These are phyloP conservation scores for Casuarina cunninghamiana DNA, from an alignment of 306 rosid species.

Conservation along the genomic window DNA sequence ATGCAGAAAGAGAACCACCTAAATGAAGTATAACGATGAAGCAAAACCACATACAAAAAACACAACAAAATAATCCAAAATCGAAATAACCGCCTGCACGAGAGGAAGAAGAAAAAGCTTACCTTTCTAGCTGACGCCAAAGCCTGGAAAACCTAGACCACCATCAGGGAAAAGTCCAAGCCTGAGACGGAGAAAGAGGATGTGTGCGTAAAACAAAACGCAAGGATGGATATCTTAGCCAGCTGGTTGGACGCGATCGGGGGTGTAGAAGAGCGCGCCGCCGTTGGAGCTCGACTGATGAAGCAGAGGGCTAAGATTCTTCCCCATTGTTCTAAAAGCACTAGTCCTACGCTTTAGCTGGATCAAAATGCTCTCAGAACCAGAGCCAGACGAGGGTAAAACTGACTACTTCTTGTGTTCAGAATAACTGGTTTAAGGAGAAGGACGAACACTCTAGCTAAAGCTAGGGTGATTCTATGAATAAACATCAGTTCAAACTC, in stretches of 20 bases:
- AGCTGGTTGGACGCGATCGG: slow-evolving; percentile 14
- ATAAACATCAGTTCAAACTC: too few species aligned
- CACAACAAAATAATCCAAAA: too few species aligned
- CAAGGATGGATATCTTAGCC: slow-evolving; percentile 6
- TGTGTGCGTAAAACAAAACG: background rate
- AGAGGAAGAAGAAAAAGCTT: too few species aligned
- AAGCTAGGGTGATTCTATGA: background rate
- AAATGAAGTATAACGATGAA: background rate
- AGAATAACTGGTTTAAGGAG: background rate
- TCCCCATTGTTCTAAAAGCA: background rate
- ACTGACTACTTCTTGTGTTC: background rate
- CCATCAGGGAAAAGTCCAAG: background rate
- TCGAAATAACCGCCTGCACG: too few species aligned
- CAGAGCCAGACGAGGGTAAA: background rate
- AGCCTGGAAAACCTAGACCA: background rate
- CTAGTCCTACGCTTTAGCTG: background rate
- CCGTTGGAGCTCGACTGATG: background rate
- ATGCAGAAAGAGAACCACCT: background rate
- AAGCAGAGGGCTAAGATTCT: too few species aligned
- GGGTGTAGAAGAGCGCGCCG: background rate
- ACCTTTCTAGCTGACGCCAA: slow-evolving; percentile 11
- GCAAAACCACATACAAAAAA: background rate
- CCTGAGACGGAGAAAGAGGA: background rate
- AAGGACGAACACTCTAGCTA: background rate
- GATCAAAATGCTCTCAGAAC: background rate